phyloP scores from a whole-genome alignment of 257 asterid genomes.

The Fraxinus excelsior region DNA sequence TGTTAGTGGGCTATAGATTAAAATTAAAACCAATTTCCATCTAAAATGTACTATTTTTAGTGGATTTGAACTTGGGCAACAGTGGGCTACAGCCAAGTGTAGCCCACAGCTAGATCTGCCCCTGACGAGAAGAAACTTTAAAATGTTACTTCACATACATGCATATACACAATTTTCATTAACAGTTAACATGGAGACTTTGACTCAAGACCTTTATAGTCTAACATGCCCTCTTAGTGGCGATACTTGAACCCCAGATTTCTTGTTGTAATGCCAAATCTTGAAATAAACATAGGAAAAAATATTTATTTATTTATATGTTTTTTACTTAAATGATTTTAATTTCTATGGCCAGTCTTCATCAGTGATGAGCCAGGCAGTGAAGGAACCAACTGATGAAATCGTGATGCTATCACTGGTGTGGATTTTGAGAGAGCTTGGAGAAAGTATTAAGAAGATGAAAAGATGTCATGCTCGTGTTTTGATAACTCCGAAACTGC shows the following conservation, averaged over 20 bases:
- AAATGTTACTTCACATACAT: background rate
- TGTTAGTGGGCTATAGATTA: too few relatives aligned
- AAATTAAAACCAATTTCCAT: too few relatives aligned
- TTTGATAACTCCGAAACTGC: slow-evolving; percentile 29
- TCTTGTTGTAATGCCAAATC: too few relatives aligned
- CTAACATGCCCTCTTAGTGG: too few relatives aligned
- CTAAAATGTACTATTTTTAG: too few relatives aligned
- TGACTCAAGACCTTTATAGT: too few relatives aligned
- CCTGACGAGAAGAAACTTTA: background rate
- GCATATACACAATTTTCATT: background rate
- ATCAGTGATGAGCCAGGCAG: slow-evolving; percentile 22
- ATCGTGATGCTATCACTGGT: slow-evolving; percentile 26
- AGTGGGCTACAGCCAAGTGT: too few relatives aligned
- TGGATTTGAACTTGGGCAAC: too few relatives aligned
- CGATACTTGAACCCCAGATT: too few relatives aligned
- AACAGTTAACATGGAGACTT: background rate
- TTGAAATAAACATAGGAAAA: too few relatives aligned
- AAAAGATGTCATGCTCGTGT: slow-evolving; percentile 35
- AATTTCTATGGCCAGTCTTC: slow-evolving; percentile 26
- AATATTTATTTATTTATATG: background rate
- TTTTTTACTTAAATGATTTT: background rate
- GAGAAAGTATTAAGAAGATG: slow-evolving; percentile 45
- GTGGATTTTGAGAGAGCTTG: slow-evolving; percentile 63
- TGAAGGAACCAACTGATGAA: slow-evolving; percentile 36
- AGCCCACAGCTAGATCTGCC: too few relatives aligned